phyloP scores from a whole-genome alignment of 139 green algal species.

The Bryopsis sp. region DNA sequence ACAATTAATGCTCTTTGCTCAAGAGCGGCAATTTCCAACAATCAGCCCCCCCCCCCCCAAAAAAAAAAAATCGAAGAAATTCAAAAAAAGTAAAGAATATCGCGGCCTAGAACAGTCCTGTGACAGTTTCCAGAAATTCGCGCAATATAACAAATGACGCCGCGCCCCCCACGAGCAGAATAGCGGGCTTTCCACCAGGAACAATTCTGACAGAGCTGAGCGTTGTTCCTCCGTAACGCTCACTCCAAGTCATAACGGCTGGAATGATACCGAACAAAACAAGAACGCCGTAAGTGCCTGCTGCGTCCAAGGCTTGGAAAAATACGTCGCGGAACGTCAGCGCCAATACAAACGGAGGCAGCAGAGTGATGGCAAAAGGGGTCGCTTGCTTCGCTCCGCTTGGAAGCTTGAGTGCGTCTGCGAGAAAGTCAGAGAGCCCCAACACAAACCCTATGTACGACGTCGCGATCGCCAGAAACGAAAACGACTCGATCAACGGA shows the following conservation, averaged over 20 bases:
- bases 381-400: conserved; percentile 11
- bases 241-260: conserved; percentile 49
- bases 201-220: conserved; percentile 24
- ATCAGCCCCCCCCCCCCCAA: too few species aligned
- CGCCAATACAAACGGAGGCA: conserved; percentile 49
- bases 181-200: conserved; percentile 30
- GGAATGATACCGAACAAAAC: conserved; percentile 64
- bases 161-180: conserved; percentile 28
- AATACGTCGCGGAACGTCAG: conserved; percentile 49
- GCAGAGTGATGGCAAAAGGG: conserved; percentile 25
- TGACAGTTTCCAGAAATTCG: conserved; percentile 7
- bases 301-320: conserved; percentile 49
- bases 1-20: too few species aligned
- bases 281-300: conserved; percentile 18
- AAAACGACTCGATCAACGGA: conserved; percentile 39
- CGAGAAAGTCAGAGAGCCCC: conserved; percentile 66
- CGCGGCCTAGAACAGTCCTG: too few species aligned
- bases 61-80: too few species aligned
- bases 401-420: conserved; percentile 46
- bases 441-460: conserved; percentile 78
- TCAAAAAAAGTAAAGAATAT: too few species aligned
- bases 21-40: too few species aligned
- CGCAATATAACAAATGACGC: conserved; percentile 36
- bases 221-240: conserved; percentile 32
- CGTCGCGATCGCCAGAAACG: conserved; percentile 66